Evolutionary conservation across 2,329 filamentous ascomycete genomes (phyloP).

Genomic region (Penicillium sp.): DNA sequence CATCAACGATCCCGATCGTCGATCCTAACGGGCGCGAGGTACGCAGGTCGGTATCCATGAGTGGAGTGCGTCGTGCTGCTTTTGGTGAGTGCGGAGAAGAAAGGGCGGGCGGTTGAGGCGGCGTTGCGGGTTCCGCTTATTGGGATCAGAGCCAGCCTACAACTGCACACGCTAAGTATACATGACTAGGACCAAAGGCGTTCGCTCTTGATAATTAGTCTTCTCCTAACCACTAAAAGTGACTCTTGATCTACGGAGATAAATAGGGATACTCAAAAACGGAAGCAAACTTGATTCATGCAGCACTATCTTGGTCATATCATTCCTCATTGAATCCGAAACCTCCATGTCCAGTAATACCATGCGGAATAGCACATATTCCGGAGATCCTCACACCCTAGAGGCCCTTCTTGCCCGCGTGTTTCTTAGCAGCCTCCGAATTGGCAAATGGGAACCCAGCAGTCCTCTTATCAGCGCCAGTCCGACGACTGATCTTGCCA

Average conservation of each 20-base stretch:
- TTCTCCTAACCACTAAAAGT: not conserved
- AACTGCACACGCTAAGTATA: not conserved
- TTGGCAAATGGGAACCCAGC: conserved; percentile 67
- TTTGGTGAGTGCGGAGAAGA: conserved; percentile 24
- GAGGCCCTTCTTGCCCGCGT: conserved; percentile 33
- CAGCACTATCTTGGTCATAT: not conserved
- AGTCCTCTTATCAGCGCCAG: conserved; percentile 65
- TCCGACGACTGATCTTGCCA: conserved; percentile 60
- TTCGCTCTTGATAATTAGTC: not conserved
- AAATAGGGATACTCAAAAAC: not conserved
- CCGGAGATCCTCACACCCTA: not conserved
- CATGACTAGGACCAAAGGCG: not conserved
- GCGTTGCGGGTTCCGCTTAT: conserved; percentile 14
- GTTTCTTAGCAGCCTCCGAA: conserved; percentile 54
- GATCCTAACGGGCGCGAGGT: conserved; percentile 18
- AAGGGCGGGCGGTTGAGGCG: conserved; percentile 26
- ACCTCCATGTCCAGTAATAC: not conserved
- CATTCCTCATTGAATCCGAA: not conserved
- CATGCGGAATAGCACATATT: not conserved
- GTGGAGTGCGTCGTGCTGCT: conserved; percentile 27
- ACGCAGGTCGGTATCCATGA: conserved; percentile 30
- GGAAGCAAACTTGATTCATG: not conserved
- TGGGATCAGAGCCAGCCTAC: not conserved
- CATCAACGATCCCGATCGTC: conserved; percentile 22
- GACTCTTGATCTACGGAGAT: not conserved